Conservation (phyloP, 495 filamentous ascomycete species). For the Penicillium coprophilum region DNA sequence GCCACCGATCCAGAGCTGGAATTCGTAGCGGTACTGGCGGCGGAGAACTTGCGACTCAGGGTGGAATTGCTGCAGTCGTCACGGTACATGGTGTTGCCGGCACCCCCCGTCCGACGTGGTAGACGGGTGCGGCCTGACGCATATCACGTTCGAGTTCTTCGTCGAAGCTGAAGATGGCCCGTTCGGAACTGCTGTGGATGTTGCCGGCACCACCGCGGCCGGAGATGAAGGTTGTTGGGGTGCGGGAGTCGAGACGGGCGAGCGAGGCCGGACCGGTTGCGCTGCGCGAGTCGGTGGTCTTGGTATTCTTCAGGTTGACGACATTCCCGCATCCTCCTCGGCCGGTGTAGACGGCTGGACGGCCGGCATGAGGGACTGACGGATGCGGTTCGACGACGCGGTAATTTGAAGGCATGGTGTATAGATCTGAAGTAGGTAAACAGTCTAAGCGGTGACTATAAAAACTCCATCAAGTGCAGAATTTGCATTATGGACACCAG, state of each 20-base stretch:
- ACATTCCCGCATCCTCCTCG: constrained; percentile 86
- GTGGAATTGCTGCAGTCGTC: constrained; percentile 31
- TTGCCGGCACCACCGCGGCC: constrained; percentile 93
- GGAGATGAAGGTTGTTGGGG: constrained; percentile 58
- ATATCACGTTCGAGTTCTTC: constrained; percentile 80
- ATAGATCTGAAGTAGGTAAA: constrained; percentile 7
- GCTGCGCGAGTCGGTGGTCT: constrained; percentile 51
- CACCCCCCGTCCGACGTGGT: constrained; percentile 88
- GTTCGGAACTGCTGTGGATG: constrained; percentile 63
- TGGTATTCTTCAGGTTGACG: constrained; percentile 65
- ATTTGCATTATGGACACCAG: constrained; percentile 9
- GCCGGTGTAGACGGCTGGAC: constrained; percentile 66
- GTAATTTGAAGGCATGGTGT: constrained; percentile 49
- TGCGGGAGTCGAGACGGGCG: constrained; percentile 43
- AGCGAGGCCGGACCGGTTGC: constrained; percentile 57
- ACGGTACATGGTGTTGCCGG: constrained; percentile 69
- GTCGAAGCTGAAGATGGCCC: constrained; percentile 83
- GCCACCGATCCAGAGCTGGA: constrained; percentile 42
- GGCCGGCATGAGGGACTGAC: constrained; percentile 60
- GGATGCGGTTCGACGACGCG: constrained; percentile 80
- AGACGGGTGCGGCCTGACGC: constrained; percentile 62
- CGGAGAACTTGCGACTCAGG: constrained; percentile 44
- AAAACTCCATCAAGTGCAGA: constrained; percentile 20
- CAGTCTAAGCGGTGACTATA: constrained; percentile 24
- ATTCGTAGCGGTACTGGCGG: constrained; percentile 36